Percentiles rank a stretch among this genome's conserved stretches.
phyloP scores from a whole-genome alignment of 371 early-diverging fungal genomes.

The Haplosporangium sp. region DNA sequence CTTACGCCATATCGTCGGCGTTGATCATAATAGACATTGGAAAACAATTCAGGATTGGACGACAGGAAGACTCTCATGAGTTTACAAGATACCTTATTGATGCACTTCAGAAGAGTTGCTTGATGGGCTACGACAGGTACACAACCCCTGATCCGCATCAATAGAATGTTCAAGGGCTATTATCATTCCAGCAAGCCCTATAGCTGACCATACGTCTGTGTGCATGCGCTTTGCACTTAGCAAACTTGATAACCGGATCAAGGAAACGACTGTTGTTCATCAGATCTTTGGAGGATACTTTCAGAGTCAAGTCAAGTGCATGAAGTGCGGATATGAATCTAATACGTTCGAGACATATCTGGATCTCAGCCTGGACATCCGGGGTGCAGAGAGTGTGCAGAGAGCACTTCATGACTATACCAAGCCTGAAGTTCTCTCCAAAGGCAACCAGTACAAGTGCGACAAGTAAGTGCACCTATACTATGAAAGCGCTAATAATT shows the following conservation, averaged over 20 bases:
- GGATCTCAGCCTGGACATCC: slow-evolving; percentile 85
- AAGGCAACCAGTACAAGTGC: slow-evolving; percentile 75
- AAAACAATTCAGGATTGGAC: slow-evolving; percentile 78
- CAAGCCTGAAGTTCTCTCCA: slow-evolving; percentile 67
- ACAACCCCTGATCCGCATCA: too few species aligned
- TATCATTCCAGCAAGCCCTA: too few species aligned
- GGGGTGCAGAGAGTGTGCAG: slow-evolving; percentile 67
- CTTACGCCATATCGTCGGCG: too few species aligned
- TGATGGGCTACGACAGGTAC: slow-evolving; percentile 61
- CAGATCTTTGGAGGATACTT: slow-evolving; percentile 88
- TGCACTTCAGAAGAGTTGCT: slow-evolving; percentile 66
- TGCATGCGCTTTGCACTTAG: slow-evolving; percentile 4
- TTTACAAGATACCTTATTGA: slow-evolving; percentile 84
- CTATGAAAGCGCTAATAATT: too few species aligned
- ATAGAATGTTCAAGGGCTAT: too few species aligned
- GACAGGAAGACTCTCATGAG: slow-evolving; percentile 95
- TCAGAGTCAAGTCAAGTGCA: slow-evolving; percentile 82
- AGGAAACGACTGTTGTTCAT: slow-evolving; percentile 80
- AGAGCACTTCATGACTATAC: slow-evolving; percentile 78
- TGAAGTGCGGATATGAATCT: slow-evolving; percentile 77
- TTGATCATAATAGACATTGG: slow-evolving; percentile 64
- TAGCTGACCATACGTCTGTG: too few species aligned
- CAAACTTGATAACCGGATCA: slow-evolving; percentile 74
- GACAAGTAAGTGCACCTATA: slow-evolving; percentile 56
- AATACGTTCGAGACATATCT: slow-evolving; percentile 81